A percentile compares a stretch with the other conserved stretches of the same genome.
Evolutionary conservation across 2,329 filamentous ascomycete species (phyloP).

Genomic region (Neonectria magnoliae): DNA sequence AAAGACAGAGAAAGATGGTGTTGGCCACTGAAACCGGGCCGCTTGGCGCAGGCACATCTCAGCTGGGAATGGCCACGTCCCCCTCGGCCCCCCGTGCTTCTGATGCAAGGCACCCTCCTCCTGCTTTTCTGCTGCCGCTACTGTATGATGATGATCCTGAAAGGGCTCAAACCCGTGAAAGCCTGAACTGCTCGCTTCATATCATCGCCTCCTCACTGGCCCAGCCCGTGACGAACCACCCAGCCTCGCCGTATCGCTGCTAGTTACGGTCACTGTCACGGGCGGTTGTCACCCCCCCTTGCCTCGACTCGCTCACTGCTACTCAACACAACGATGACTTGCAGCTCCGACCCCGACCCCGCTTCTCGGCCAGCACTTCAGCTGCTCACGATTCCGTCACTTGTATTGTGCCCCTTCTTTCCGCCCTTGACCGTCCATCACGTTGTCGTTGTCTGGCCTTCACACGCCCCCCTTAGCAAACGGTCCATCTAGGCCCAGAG

Average conservation of each 20-base stretch:
- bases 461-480: conserved; percentile 3
- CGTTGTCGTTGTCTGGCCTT: conserved; percentile 6
- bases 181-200: background rate
- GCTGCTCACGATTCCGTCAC: background rate
- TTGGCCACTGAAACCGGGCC: conserved; percentile 25
- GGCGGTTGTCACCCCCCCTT: background rate
- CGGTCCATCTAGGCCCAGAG: conserved; percentile 21
- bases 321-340: conserved; percentile 35
- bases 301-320: conserved; percentile 7
- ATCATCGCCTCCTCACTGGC: conserved; percentile 6
- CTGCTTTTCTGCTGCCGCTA: conserved; percentile 1
- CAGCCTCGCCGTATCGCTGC: conserved; percentile 1
- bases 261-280: background rate
- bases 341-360: conserved; percentile 31
- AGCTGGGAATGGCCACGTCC: conserved; percentile 28
- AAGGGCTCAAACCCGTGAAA: conserved; percentile 7
- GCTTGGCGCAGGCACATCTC: conserved; percentile 29
- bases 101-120: conserved; percentile 37
- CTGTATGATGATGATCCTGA: conserved; percentile 11
- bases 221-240: conserved; percentile 8
- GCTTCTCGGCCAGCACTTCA: conserved; percentile 8
- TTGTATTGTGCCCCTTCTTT: background rate
- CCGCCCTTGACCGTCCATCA: conserved; percentile 1
- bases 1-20: conserved; percentile 8
- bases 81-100: conserved; percentile 16